phyloP scores from a whole-genome alignment of 1,139 yeast species.

The Diutina mesorugosa region DNA sequence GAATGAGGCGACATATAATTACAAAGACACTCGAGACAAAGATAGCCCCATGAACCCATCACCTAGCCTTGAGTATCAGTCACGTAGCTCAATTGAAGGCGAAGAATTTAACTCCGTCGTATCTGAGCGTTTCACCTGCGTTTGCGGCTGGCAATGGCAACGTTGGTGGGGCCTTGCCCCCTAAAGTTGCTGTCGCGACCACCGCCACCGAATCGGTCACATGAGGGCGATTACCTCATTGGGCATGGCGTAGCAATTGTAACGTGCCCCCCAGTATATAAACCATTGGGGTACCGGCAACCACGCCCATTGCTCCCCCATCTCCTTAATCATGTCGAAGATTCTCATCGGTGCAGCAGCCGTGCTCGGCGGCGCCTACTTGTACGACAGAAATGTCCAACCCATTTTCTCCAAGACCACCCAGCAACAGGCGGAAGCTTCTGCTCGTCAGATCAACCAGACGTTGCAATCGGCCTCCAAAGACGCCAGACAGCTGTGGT shows the following conservation, averaged over 20 bases:
- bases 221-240: constrained; percentile 2
- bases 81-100: no score
- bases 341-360: constrained; percentile 1
- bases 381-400: neutral
- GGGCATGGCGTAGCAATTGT: constrained; percentile 1
- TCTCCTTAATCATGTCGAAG: neutral
- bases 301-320: neutral
- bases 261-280: neutral
- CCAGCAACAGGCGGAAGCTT: neutral
- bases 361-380: constrained; percentile 1
- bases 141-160: neutral
- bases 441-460: neutral
- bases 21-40: no score
- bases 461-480: neutral
- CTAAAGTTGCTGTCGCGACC: neutral
- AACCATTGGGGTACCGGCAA: neutral
- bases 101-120: no score
- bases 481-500: neutral
- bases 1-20: no score
- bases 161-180: neutral
- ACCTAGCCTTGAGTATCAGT: no score
- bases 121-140: no score
- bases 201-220: neutral
- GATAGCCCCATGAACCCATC: no score
- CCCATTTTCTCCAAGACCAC: neutral